These are phyloP conservation scores for Groenewaldozyma sp. DNA, from an alignment of 1,139 yeast species.

Conservation along the genomic window DNA sequence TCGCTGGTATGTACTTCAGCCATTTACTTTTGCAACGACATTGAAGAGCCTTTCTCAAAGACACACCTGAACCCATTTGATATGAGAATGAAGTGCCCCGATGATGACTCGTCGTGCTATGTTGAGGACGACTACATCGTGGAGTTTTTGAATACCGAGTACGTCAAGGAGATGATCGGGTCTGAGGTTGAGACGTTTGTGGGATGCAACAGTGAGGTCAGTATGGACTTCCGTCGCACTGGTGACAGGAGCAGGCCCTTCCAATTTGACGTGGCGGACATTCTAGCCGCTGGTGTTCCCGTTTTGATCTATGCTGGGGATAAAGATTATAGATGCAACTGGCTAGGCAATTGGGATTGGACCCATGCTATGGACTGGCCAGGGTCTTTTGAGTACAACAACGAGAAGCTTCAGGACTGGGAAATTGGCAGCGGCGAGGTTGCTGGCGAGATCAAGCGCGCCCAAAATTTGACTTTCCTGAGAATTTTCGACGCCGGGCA, in stretches of 20 bases:
- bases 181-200: slow-evolving; percentile 81
- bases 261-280: slow-evolving; percentile 50
- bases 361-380: slow-evolving; percentile 3
- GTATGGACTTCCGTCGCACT: slow-evolving; percentile 60
- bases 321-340: slow-evolving; percentile 81
- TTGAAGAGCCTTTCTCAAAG: slow-evolving; percentile 77
- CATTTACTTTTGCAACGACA: slow-evolving; percentile 78
- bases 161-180: slow-evolving; percentile 74
- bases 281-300: slow-evolving; percentile 62
- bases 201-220: slow-evolving; percentile 52
- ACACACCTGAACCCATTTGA: slow-evolving; percentile 94
- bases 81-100: slow-evolving; percentile 76
- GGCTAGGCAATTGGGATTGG: slow-evolving; percentile 37
- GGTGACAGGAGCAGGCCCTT: slow-evolving; percentile 60
- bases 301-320: slow-evolving; percentile 84
- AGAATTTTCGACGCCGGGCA: slow-evolving; percentile 59
- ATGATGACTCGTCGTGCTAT: slow-evolving; percentile 65
- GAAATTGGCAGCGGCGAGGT: slow-evolving; percentile 33
- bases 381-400: slow-evolving; percentile 3
- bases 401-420: slow-evolving; percentile 7
- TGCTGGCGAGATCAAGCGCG: slow-evolving; percentile 52
- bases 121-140: slow-evolving; percentile 56
- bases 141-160: slow-evolving; percentile 56
- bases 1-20: slow-evolving; percentile 97
- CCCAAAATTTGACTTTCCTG: slow-evolving; percentile 48